Evolutionary conservation across 441 rosid species (phyloP).

Genomic region (Pelargonium myrrhifolium): DNA sequence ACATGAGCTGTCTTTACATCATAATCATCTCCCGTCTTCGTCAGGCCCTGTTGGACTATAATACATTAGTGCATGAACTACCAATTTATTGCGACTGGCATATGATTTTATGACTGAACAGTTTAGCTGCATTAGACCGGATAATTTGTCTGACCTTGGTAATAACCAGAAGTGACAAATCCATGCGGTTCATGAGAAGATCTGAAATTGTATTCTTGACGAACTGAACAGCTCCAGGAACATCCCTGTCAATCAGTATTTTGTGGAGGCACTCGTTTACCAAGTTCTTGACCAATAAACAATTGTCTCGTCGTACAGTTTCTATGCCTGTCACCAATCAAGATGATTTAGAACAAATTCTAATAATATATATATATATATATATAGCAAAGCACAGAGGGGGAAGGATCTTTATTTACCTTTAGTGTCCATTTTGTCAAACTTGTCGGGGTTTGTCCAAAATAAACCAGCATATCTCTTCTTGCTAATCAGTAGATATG

Average conservation of each 20-base stretch:
- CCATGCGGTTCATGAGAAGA: slow-evolving; percentile 97
- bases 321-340: slow-evolving; percentile 61
- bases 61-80: slow-evolving; percentile 14
- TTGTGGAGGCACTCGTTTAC: slow-evolving; percentile 91
- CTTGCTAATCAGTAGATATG: slow-evolving; percentile 90
- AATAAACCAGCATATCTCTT: slow-evolving; percentile 97
- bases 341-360: slow-evolving; percentile 19
- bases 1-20: slow-evolving; percentile 96
- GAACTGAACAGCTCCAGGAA: slow-evolving; percentile 78
- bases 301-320: slow-evolving; percentile 97
- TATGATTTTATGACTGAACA: background rate
- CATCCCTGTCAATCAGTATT: slow-evolving; percentile 77
- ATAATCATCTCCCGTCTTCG: slow-evolving; percentile 90
- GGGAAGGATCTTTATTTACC: slow-evolving; percentile 38
- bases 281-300: slow-evolving; percentile 89
- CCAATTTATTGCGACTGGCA: background rate
- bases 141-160: slow-evolving; percentile 56
- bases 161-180: slow-evolving; percentile 92
- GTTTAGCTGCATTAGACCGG: slow-evolving; percentile 8
- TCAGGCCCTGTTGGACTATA: slow-evolving; percentile 57
- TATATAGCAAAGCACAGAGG: background rate
- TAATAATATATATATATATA: slow-evolving; percentile 4
- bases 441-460: slow-evolving; percentile 79
- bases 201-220: slow-evolving; percentile 90
- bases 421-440: slow-evolving; percentile 97